phyloP scores from a whole-genome alignment of 345 rosid genomes.

The Hibiscus syriacus region DNA sequence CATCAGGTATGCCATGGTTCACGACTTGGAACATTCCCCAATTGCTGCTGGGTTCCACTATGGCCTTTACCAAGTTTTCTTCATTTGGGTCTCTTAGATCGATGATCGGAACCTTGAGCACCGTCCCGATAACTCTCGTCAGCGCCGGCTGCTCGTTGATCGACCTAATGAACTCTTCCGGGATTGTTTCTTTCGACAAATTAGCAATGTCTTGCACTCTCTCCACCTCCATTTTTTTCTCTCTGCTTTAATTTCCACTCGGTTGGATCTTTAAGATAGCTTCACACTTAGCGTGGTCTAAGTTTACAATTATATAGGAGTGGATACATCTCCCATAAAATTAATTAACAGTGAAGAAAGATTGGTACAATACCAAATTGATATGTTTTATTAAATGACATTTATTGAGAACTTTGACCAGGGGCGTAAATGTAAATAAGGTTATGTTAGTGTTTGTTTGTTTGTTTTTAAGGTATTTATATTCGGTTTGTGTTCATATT shows the following conservation, averaged over 20 bases:
- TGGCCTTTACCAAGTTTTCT: slow-evolving; percentile 16
- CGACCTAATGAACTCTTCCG: slow-evolving; percentile 55
- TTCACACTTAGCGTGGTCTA: background rate
- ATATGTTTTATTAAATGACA: too few relatives aligned
- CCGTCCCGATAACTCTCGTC: slow-evolving; percentile 48
- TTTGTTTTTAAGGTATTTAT: too few relatives aligned
- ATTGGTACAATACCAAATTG: too few relatives aligned
- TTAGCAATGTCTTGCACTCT: slow-evolving; percentile 53
- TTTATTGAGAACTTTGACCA: too few relatives aligned
- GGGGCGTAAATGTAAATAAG: too few relatives aligned
- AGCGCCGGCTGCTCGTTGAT: slow-evolving; percentile 64
- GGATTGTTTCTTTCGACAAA: slow-evolving; percentile 35
- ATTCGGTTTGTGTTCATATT: too few relatives aligned
- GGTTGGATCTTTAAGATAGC: background rate
- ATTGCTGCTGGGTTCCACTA: slow-evolving; percentile 34
- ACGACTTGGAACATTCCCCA: slow-evolving; percentile 68
- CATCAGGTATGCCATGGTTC: slow-evolving; percentile 50
- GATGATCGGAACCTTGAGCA: slow-evolving; percentile 36
- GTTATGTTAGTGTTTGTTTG: too few relatives aligned
- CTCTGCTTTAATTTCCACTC: background rate
- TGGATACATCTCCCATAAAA: too few relatives aligned
- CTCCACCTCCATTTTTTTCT: slow-evolving; percentile 29
- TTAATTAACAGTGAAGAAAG: too few relatives aligned
- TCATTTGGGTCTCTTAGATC: slow-evolving; percentile 35
- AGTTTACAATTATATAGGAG: background rate